Evolutionary conservation across 768 basidiomycete species (phyloP).

Genomic region (Gloeopeniophorella convolvens): DNA sequence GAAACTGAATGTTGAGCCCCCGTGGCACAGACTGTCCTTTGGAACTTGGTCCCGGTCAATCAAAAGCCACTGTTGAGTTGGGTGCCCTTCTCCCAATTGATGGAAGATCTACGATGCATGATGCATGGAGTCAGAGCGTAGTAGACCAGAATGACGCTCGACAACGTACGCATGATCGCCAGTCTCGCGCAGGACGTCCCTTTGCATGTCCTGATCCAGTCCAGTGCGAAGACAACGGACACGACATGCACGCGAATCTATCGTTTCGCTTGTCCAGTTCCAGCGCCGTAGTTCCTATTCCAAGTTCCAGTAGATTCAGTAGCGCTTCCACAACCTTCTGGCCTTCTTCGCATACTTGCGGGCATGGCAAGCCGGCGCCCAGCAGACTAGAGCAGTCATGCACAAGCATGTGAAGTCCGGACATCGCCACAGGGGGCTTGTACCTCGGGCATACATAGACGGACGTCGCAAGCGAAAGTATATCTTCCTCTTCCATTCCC

Average conservation of each 20-base stretch:
- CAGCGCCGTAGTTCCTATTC: background rate
- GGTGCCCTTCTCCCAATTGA: background rate
- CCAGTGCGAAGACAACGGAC: background rate
- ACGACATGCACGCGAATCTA: slow-evolving; percentile 4
- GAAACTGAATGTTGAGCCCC: background rate
- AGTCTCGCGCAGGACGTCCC: slow-evolving; percentile 6
- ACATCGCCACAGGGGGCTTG: background rate
- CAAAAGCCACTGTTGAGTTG: background rate
- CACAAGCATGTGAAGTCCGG: slow-evolving; percentile 9
- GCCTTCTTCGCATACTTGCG: background rate
- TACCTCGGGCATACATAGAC: slow-evolving; percentile 8
- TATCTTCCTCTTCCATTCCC: background rate
- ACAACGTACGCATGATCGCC: slow-evolving; percentile 15
- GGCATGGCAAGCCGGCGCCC: background rate
- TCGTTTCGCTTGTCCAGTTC: slow-evolving; percentile 12
- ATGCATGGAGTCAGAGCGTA: background rate
- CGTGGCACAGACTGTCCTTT: background rate
- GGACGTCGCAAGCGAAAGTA: slow-evolving; percentile 6
- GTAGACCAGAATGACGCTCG: no score
- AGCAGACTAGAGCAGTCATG: background rate
- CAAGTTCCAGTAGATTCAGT: slow-evolving; percentile 1
- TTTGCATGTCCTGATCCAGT: background rate
- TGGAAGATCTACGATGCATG: background rate
- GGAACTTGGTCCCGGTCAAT: no score
- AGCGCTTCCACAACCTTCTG: background rate